phyloP scores from a whole-genome alignment of 768 basidiomycete species.

The Trametes cingulata region DNA sequence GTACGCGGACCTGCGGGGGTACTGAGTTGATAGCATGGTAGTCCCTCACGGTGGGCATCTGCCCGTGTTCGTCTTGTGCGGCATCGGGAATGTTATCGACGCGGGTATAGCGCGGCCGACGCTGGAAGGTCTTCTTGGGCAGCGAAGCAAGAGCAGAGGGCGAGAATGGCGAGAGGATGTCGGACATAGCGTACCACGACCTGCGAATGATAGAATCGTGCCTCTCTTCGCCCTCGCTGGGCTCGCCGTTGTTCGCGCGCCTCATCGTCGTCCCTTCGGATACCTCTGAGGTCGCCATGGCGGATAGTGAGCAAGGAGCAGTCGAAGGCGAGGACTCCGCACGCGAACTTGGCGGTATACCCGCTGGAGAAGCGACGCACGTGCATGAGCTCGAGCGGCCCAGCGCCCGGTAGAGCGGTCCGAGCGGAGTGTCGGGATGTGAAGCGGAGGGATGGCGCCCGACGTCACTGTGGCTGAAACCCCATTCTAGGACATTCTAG shows the following conservation, averaged over 20 bases:
- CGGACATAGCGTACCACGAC: slow-evolving; percentile 63
- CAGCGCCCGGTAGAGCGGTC: neutral
- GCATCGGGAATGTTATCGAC: slow-evolving; percentile 74
- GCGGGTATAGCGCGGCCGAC: slow-evolving; percentile 56
- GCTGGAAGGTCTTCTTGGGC: slow-evolving; percentile 40
- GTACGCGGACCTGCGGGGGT: slow-evolving; percentile 67
- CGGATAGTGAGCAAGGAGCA: slow-evolving; percentile 8
- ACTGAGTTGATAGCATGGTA: slow-evolving; percentile 72
- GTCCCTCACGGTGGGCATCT: slow-evolving; percentile 64
- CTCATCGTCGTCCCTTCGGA: neutral
- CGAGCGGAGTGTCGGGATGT: slow-evolving; percentile 2
- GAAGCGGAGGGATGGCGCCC: slow-evolving; percentile 9
- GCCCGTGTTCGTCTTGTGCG: slow-evolving; percentile 48
- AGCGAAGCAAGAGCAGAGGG: slow-evolving; percentile 55
- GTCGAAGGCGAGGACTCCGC: slow-evolving; percentile 4
- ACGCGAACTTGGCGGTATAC: slow-evolving; percentile 7
- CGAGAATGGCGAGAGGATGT: slow-evolving; percentile 68
- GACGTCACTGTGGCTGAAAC: slow-evolving; percentile 19
- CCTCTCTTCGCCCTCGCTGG: slow-evolving; percentile 22
- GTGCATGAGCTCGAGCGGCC: neutral
- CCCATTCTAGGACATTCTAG: slow-evolving; percentile 40
- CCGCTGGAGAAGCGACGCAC: slow-evolving; percentile 17
- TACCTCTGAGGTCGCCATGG: slow-evolving; percentile 15
- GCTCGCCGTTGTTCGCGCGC: neutral
- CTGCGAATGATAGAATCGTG: slow-evolving; percentile 45